Evolutionary conservation across 257 asterid species (phyloP), one percentile per base, ranked within the genome.

Genomic region (Nicotiana attenuata): DNA sequence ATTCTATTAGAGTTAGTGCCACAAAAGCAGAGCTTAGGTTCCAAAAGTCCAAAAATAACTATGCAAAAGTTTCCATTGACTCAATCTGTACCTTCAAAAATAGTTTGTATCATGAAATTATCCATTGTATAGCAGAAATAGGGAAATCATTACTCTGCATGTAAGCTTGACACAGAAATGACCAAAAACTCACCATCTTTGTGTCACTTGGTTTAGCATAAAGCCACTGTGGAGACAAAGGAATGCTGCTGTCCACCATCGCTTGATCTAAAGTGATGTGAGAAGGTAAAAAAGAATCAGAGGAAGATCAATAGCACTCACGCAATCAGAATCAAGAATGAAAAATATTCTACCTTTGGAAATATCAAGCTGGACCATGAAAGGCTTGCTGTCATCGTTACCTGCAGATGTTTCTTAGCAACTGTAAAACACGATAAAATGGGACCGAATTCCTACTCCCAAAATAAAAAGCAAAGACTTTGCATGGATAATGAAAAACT

Each of bases 181-280:
- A 64, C 29, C 26, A 47, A 82, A 31, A 73, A 84, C 88, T 91
- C 86, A 93, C 98, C 90, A 78, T 83, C 82, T 92, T 96, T 78
- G 91, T 84, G 66, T 96, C 99, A 87, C 80, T 92, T 63, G 97
- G 96, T 87, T 88, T 96, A 77, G 94, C 91, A 85, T 94, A 93
- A 63, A 94, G 90, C 99, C 99, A 96, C 84, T 96, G 99, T 0
- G 99, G 99, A 89, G 99, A 96, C 88, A 96, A 83, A 9, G 99
- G 99, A 71, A 96, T 96, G 89, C 85, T 85, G 89, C 82, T 94
- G 83, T 96, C 98, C 19, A 92, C 85, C n/a, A 83, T 76, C 41
- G 88, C 90, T 87, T 88, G 97, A 90, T 96, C 99, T 96, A 92
- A 87, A 86, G 77, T 81, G 64, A 80, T 3, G n/a, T 2, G 33